These are phyloP conservation scores for Aspergillus sergii DNA, from an alignment of 2,329 filamentous ascomycete species.

Conservation along the genomic window DNA sequence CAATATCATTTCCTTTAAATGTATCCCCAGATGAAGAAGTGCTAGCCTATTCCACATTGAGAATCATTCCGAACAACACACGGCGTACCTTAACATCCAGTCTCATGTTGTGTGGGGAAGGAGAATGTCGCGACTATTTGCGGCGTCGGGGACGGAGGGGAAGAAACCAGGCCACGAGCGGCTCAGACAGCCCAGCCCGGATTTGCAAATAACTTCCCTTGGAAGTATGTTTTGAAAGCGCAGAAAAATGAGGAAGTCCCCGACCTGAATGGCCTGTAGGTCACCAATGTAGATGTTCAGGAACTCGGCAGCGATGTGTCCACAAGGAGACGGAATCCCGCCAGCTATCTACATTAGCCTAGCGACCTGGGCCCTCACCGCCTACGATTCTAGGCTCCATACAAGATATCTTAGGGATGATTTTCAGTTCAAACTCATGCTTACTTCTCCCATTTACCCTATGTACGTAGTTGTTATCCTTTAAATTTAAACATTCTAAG, in stretches of 20 bases:
- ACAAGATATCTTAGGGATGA: background rate
- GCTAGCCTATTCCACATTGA: background rate
- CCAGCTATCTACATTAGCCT: constrained; percentile 35
- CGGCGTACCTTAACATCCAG: constrained; percentile 61
- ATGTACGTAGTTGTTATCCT: background rate
- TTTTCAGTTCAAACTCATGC: background rate
- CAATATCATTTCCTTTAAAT: constrained; percentile 11
- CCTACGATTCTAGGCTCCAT: constrained; percentile 22
- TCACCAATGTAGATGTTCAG: constrained; percentile 16
- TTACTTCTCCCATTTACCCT: too few relatives aligned
- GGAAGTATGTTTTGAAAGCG: constrained; percentile 11
- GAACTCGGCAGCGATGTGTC: constrained; percentile 33
- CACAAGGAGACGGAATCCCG: constrained; percentile 36
- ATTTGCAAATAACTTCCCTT: constrained; percentile 14
- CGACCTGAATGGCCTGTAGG: constrained; percentile 21
- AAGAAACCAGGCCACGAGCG: constrained; percentile 35
- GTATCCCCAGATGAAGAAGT: constrained; percentile 2
- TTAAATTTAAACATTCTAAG: background rate
- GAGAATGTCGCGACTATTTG: constrained; percentile 36
- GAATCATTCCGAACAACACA: constrained; percentile 9
- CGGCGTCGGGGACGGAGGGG: constrained; percentile 35
- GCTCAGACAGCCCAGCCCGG: constrained; percentile 35
- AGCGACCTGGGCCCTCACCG: constrained; percentile 28
- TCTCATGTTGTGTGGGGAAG: constrained; percentile 52
- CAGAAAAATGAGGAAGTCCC: constrained; percentile 18